Conservation (phyloP, 305 asterid species). For the Euphrasia arctica region DNA sequence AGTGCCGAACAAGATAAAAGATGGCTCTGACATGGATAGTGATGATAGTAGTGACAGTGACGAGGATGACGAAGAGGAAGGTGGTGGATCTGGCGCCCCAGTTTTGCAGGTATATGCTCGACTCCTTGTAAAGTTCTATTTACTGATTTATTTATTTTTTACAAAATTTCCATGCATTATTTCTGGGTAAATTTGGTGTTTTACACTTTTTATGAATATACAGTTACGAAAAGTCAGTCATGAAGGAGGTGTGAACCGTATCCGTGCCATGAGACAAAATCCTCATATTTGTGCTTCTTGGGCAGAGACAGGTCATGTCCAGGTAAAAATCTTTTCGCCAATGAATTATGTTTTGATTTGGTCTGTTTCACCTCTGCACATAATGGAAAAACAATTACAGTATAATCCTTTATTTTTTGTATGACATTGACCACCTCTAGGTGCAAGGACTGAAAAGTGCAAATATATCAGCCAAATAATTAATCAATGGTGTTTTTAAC, state of each 20-base stretch:
- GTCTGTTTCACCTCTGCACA: no score
- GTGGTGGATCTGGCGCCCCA: constrained; percentile 50
- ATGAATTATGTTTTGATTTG: background rate
- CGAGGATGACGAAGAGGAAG: constrained; percentile 61
- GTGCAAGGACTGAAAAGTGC: no score
- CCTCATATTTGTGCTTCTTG: constrained; percentile 90
- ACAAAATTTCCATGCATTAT: background rate
- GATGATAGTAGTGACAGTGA: constrained; percentile 81
- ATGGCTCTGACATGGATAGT: constrained; percentile 66
- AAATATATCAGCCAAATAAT: background rate
- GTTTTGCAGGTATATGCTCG: constrained; percentile 44
- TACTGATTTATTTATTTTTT: background rate
- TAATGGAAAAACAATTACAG: no score
- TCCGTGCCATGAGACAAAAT: constrained; percentile 60
- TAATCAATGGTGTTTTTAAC: background rate
- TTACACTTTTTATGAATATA: constrained; percentile 23
- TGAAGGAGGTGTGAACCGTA: constrained; percentile 56
- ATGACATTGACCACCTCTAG: no score
- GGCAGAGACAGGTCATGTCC: constrained; percentile 76
- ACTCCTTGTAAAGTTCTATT: no score
- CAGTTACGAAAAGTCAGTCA: constrained; percentile 55
- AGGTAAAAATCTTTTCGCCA: constrained; percentile 41
- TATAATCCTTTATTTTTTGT: no score
- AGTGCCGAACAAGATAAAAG: constrained; percentile 53
- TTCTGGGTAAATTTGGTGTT: constrained; percentile 15